Evolutionary conservation across 176 grass and related monocot genomes (phyloP).

Genomic region (Cenchrus americanus): DNA sequence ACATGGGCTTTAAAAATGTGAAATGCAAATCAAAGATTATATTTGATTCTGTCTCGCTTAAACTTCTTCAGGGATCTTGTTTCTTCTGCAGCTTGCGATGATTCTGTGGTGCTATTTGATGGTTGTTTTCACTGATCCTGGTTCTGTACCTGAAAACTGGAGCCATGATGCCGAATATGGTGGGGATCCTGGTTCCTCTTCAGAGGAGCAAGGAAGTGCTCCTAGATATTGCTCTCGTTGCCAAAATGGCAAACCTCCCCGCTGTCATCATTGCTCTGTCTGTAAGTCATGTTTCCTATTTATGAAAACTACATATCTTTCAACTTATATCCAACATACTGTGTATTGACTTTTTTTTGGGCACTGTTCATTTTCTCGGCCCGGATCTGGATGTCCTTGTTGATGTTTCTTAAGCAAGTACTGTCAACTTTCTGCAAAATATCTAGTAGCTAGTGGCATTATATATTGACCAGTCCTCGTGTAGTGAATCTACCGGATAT

Average conservation of each 20-base stretch:
- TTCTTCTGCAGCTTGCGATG: slow-evolving; percentile 85
- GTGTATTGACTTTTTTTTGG: not conserved
- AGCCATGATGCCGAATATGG: slow-evolving; percentile 57
- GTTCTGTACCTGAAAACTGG: slow-evolving; percentile 83
- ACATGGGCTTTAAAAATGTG: slow-evolving; percentile 37
- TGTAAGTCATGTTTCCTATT: slow-evolving; percentile 65
- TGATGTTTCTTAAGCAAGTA: not conserved
- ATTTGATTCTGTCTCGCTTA: slow-evolving; percentile 48
- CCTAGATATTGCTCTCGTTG: slow-evolving; percentile 68
- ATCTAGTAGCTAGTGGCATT: not conserved
- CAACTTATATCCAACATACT: not conserved
- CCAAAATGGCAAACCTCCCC: slow-evolving; percentile 85
- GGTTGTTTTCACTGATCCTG: slow-evolving; percentile 86
- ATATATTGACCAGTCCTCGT: not conserved
- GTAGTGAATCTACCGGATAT: slow-evolving; percentile 6
- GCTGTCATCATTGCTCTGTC: slow-evolving; percentile 95
- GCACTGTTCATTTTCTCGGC: not conserved
- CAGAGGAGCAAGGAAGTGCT: slow-evolving; percentile 53
- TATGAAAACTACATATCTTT: slow-evolving; percentile 12
- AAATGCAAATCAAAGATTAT: slow-evolving; percentile 37
- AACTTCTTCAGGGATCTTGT: slow-evolving; percentile 78
- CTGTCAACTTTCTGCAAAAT: slow-evolving; percentile 15
- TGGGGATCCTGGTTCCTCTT: slow-evolving; percentile 44
- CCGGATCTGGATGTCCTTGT: not conserved
- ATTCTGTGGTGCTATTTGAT: slow-evolving; percentile 82